Evolutionary conservation across 768 basidiomycete genomes (phyloP).

Genomic region (Tylopilus balloui): DNA sequence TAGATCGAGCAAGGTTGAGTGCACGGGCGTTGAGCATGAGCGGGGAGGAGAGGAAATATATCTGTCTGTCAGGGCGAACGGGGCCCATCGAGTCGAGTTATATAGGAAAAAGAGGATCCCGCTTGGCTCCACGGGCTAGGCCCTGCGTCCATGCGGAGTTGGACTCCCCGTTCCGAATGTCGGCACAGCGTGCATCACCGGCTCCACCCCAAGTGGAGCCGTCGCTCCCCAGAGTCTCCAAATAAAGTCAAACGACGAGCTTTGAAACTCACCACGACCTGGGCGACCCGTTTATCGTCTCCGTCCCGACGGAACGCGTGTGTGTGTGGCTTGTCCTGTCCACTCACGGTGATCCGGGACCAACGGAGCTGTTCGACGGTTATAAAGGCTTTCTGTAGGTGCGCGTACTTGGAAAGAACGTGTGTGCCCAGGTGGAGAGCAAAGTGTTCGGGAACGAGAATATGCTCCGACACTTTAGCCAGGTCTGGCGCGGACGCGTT

Average conservation of each 20-base stretch:
- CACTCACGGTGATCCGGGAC: slow-evolving; percentile 63
- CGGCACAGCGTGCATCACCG: slow-evolving; percentile 8
- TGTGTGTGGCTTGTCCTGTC: slow-evolving; percentile 48
- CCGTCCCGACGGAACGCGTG: slow-evolving; percentile 89
- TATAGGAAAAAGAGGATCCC: slow-evolving; percentile 10
- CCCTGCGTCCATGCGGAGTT: slow-evolving; percentile 19
- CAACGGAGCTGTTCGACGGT: slow-evolving; percentile 79
- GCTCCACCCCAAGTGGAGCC: slow-evolving; percentile 19
- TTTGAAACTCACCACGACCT: slow-evolving; percentile 45
- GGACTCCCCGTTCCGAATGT: background rate
- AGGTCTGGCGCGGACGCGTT: slow-evolving; percentile 51
- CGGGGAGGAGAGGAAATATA: background rate
- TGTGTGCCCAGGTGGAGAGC: slow-evolving; percentile 84
- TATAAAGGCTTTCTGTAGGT: slow-evolving; percentile 66
- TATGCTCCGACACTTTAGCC: slow-evolving; percentile 85
- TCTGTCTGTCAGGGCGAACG: background rate
- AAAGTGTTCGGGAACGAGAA: slow-evolving; percentile 80
- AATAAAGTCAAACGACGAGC: slow-evolving; percentile 2
- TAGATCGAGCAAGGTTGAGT: slow-evolving; percentile 19
- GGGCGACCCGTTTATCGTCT: slow-evolving; percentile 76
- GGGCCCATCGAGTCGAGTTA: slow-evolving; percentile 4
- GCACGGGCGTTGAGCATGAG: background rate
- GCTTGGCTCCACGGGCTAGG: slow-evolving; percentile 24
- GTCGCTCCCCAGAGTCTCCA: slow-evolving; percentile 11
- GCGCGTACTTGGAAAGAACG: slow-evolving; percentile 74